phyloP scores from a whole-genome alignment of 2,329 filamentous ascomycete species.

The Aspergillus ruber region DNA sequence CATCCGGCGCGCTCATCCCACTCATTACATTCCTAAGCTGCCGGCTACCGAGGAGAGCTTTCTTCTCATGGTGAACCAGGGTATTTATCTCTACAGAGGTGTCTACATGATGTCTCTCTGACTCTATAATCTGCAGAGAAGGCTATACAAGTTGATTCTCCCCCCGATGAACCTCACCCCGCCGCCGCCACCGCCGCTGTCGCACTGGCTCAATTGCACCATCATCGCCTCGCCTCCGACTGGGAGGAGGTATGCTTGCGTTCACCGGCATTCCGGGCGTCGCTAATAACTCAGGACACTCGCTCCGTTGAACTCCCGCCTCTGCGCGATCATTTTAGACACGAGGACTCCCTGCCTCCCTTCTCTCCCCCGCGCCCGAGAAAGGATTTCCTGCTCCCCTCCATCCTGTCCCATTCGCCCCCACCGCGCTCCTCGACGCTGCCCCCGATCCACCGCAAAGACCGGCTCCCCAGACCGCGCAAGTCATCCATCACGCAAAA shows the following conservation, averaged over 20 bases:
- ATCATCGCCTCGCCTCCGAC: slow-evolving; percentile 67
- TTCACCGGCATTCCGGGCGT: too few species aligned
- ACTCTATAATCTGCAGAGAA: slow-evolving; percentile 46
- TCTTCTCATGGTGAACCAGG: slow-evolving; percentile 68
- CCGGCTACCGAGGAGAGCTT: slow-evolving; percentile 98
- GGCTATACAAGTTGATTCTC: slow-evolving; percentile 62
- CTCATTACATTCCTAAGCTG: slow-evolving; percentile 96
- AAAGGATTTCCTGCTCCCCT: slow-evolving; percentile 63
- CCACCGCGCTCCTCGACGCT: slow-evolving; percentile 82
- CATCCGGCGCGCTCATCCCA: slow-evolving; percentile 91
- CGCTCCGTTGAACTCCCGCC: slow-evolving; percentile 65
- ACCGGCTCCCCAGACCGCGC: slow-evolving; percentile 65
- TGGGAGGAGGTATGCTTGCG: slow-evolving; percentile 49
- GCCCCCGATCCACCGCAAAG: slow-evolving; percentile 69
- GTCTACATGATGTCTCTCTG: too few species aligned
- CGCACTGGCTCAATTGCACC: slow-evolving; percentile 77
- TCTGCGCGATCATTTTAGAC: slow-evolving; percentile 61
- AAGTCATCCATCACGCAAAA: slow-evolving; percentile 84
- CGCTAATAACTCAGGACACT: background rate
- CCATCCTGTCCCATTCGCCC: slow-evolving; percentile 70
- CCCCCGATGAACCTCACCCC: slow-evolving; percentile 64
- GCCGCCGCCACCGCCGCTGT: slow-evolving; percentile 73
- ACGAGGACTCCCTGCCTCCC: slow-evolving; percentile 61
- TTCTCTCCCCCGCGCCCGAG: slow-evolving; percentile 57
- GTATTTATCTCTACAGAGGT: background rate